phyloP scores from a whole-genome alignment of 2,329 filamentous ascomycete genomes.

The Xylaria sp. region DNA sequence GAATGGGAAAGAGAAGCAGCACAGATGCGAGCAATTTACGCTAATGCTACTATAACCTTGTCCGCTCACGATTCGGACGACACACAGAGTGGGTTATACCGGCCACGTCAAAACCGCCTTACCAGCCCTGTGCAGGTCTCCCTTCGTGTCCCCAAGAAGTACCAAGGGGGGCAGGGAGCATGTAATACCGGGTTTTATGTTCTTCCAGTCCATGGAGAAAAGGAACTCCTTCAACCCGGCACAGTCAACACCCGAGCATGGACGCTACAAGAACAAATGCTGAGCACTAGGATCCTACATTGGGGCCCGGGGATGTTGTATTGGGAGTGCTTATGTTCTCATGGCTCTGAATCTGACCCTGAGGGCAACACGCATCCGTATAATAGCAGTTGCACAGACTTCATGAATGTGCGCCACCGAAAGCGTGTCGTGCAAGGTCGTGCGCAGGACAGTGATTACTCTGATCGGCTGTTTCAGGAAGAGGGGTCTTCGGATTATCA shows the following conservation, averaged over 20 bases:
- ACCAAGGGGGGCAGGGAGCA: not conserved
- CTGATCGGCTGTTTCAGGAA: no score
- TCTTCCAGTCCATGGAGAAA: not conserved
- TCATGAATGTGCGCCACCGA: not conserved
- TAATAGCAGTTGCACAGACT: not conserved
- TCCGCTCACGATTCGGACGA: not conserved
- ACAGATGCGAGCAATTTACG: not conserved
- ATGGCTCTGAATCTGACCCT: not conserved
- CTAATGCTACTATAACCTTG: not conserved
- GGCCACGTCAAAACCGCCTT: not conserved
- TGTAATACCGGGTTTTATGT: not conserved
- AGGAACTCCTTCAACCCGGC: not conserved
- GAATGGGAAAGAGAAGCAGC: not conserved
- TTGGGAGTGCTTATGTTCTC: not conserved
- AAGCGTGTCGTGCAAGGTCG: not conserved
- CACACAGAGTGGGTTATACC: not conserved
- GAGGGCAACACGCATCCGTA: not conserved
- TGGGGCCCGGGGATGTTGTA: not conserved
- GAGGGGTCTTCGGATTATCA: not conserved
- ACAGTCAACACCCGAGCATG: not conserved
- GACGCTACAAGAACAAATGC: not conserved
- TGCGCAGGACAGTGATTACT: no score
- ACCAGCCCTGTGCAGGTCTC: not conserved
- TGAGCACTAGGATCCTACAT: not conserved
- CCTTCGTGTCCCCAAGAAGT: not conserved